A percentile compares a stretch with the other conserved stretches of the same genome.
Evolutionary conservation across 1,139 yeast species (phyloP).

Genomic region (Saccharomyces uvarum): DNA sequence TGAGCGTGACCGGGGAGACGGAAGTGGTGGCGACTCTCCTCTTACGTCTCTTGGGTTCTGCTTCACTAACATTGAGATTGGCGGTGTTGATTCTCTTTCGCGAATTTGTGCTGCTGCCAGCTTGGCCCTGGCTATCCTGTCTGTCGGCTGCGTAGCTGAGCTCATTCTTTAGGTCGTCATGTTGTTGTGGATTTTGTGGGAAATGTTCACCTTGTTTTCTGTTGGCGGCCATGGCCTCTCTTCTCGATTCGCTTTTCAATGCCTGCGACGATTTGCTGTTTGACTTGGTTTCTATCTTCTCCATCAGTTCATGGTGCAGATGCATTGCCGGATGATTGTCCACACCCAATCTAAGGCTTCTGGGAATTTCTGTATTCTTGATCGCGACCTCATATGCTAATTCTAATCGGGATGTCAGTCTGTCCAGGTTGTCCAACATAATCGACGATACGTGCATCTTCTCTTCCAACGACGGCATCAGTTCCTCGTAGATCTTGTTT

Average conservation of each 20-base stretch:
- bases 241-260: conserved; percentile 70
- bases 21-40: conserved; percentile 12
- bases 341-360: conserved; percentile 53
- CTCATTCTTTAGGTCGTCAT: conserved; percentile 13
- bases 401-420: conserved; percentile 66
- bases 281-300: conserved; percentile 25
- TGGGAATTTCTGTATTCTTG: conserved; percentile 66
- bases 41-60: conserved; percentile 9
- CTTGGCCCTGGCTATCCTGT: conserved; percentile 16
- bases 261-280: conserved; percentile 53
- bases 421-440: conserved; percentile 69
- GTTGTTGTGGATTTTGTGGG: not conserved
- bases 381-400: conserved; percentile 69
- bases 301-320: conserved; percentile 31
- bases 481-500: conserved; percentile 49
- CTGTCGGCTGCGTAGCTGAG: conserved; percentile 3
- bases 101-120: conserved; percentile 6
- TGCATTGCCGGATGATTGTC: conserved; percentile 79
- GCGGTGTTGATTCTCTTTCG: conserved; percentile 9
- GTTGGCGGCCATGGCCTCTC: conserved; percentile 89
- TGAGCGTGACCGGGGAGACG: conserved; percentile 8
- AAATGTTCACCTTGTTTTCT: conserved; percentile 41
- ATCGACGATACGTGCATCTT: conserved; percentile 95
- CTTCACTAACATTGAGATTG: conserved; percentile 13
- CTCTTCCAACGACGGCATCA: conserved; percentile 90